phyloP scores from a whole-genome alignment of 177 flowering plant genomes.

The Vitis hybrid region DNA sequence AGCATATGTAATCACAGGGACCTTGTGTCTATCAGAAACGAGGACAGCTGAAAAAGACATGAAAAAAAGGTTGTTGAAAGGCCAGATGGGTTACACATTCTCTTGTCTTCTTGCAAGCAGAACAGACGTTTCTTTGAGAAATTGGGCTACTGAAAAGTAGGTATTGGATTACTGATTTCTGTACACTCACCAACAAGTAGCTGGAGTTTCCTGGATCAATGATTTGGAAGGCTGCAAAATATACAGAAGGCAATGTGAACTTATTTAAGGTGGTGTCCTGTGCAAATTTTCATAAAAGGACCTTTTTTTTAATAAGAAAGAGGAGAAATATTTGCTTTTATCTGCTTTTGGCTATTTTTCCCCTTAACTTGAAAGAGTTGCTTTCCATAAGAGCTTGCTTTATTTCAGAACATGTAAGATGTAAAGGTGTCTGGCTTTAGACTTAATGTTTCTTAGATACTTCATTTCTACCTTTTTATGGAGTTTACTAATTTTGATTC shows the following conservation, averaged over 20 bases:
- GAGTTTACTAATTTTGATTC: neutral
- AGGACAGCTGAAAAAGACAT: neutral
- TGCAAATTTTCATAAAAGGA: neutral
- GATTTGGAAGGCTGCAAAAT: neutral
- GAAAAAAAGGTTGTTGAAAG: neutral
- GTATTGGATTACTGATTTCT: neutral
- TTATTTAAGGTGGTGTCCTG: constrained; percentile 1
- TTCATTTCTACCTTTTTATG: neutral
- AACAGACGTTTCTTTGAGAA: neutral
- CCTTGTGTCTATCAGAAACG: no score
- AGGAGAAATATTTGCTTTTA: neutral
- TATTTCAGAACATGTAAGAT: neutral
- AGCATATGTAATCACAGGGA: neutral
- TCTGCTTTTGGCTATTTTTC: neutral
- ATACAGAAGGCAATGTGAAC: neutral
- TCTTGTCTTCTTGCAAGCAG: neutral
- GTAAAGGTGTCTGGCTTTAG: neutral
- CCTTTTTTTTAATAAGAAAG: neutral
- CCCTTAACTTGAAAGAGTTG: neutral
- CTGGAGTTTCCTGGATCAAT: neutral
- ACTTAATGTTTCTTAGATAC: neutral
- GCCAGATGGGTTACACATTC: neutral
- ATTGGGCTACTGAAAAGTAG: neutral
- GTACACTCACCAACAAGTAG: neutral
- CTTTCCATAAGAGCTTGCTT: neutral